Evolutionary conservation across 257 asterid genomes (phyloP), one percentile per base, ranked within the genome.

Genomic region (Solanum neorickii): DNA sequence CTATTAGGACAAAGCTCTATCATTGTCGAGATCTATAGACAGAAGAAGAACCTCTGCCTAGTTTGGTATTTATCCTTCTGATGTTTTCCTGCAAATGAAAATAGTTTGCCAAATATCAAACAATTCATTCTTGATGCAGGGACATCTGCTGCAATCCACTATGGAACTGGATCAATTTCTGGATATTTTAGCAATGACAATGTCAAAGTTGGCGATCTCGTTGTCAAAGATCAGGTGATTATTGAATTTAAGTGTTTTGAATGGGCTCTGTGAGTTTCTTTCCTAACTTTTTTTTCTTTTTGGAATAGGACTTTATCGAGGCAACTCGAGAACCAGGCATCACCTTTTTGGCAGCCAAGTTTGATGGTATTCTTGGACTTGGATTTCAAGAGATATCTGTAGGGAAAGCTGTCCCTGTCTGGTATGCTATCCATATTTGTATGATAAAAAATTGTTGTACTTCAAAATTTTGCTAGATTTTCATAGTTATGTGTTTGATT

Each of bases 341-440:
- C 88, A 93, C 96, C 44, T 96, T 96, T 88, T 89, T 96, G 95
- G 96, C 94, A 6, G 96, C 98, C 86, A 96, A 94, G 92, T 96
- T 96, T 89, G 99, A 96, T 90, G 99, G 99, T 41, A 95, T 96
- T 84, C 98, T 96, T 69, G 99, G 99, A 82, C 99, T 96, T 70
- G 99, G 99, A 88, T 96, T 96, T 88, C 95, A 93, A 90, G 99
- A 96, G 90, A 96, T 96, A 74, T 94, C 99, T 74, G 97, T 95
- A 37, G 98, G 98, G 73, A 83, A 93, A 78, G 93, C 93, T 83
- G 93, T 95, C 89, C 99, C 99, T 41, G 93, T 96, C 93, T 96
- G 99, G 98, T 96, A 93, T 75, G 90, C 42, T 87, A 42, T 76
- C 29, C 41, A 35, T 44, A 29, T 76, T 46, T 46, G 21, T 46